These are phyloP conservation scores for Hortiboletus rubellus DNA, from an alignment of 1,284 basidiomycete species.

Conservation along the genomic window DNA sequence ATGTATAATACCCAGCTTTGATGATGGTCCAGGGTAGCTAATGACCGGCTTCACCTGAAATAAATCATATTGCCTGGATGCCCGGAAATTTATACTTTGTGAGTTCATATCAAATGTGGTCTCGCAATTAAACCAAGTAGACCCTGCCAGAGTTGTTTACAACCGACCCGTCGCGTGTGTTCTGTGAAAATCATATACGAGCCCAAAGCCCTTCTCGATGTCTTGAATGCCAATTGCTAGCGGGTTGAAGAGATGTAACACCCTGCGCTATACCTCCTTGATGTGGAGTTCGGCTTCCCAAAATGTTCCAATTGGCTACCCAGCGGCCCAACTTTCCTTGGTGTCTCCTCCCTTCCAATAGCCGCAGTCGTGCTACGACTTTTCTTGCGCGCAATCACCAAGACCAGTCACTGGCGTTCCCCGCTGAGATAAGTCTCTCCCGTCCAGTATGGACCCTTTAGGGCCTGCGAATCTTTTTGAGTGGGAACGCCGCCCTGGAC, in stretches of 20 bases:
- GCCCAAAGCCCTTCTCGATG: slow-evolving; percentile 24
- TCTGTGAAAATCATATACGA: slow-evolving; percentile 80
- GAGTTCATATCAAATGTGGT: background rate
- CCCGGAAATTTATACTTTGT: background rate
- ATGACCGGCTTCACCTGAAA: background rate
- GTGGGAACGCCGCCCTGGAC: too few relatives aligned
- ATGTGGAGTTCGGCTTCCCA: background rate
- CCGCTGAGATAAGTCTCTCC: too few relatives aligned
- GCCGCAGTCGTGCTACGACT: too few relatives aligned
- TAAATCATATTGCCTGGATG: background rate
- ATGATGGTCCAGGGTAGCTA: background rate
- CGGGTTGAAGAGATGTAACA: background rate
- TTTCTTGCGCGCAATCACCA: too few relatives aligned
- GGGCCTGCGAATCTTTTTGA: too few relatives aligned
- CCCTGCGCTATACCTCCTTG: background rate
- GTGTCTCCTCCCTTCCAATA: too few relatives aligned
- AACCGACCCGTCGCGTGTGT: slow-evolving; percentile 82
- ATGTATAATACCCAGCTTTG: background rate
- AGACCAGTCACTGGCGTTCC: too few relatives aligned
- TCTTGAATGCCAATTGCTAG: background rate
- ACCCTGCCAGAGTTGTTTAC: background rate
- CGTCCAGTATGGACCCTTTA: too few relatives aligned
- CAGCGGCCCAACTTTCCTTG: background rate
- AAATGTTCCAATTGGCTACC: background rate
- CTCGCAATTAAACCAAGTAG: background rate